phyloP scores from a whole-genome alignment of 495 filamentous ascomycete species.

The Lasiosphaeria miniovina region DNA sequence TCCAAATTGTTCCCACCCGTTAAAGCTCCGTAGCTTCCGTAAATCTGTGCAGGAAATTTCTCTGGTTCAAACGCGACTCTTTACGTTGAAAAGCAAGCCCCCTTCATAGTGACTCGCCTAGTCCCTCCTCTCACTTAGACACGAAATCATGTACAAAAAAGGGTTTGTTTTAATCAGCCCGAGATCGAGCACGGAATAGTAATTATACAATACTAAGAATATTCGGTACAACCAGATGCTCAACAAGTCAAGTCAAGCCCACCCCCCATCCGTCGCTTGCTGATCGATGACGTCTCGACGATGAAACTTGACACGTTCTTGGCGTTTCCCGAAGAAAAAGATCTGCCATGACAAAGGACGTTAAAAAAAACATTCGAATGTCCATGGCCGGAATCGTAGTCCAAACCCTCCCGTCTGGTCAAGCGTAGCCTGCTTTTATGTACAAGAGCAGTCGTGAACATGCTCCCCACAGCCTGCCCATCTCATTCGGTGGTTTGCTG shows the following conservation, averaged over 20 bases:
- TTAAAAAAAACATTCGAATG: background rate
- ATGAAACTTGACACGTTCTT: background rate
- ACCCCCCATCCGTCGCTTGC: background rate
- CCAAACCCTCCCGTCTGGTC: no score
- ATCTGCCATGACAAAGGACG: background rate
- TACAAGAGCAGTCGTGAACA: background rate
- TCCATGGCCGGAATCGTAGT: background rate
- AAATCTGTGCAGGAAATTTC: no score
- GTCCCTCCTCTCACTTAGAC: background rate
- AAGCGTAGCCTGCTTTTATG: background rate
- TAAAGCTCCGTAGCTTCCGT: no score
- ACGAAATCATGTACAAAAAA: background rate
- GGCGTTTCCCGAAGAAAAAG: background rate
- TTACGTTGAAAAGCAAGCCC: no score
- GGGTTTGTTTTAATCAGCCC: background rate
- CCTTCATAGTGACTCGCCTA: no score
- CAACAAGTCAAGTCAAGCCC: no score
- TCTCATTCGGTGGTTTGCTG: background rate
- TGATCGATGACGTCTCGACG: background rate
- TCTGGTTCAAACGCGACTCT: no score
- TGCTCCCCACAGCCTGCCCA: background rate
- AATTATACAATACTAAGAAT: slow-evolving; percentile 44
- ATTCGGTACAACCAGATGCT: slow-evolving; percentile 22
- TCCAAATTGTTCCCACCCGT: background rate
- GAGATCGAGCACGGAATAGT: slow-evolving; percentile 17